Evolutionary conservation across 495 filamentous ascomycete genomes (phyloP), one percentile per base, ranked within the genome.

Genomic region (Xylaria bambusicola): DNA sequence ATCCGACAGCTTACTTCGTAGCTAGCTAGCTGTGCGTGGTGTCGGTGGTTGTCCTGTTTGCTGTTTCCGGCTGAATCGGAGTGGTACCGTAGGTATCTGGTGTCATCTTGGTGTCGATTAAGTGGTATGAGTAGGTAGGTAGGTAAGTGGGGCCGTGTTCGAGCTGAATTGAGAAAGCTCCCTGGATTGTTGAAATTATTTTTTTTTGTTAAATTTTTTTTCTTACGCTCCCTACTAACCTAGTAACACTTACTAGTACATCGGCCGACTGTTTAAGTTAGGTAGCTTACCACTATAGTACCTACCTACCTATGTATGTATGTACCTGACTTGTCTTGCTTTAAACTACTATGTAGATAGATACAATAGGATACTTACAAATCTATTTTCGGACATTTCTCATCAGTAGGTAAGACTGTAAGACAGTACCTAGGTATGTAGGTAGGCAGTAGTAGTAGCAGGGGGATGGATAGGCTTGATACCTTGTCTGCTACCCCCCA

Each of bases 181-280:
- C 44, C n/a, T n/a, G n/a, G n/a, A n/a, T n/a, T n/a, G 21, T 20
- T 49, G 6, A 29, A 56, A 58, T 41, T 35, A 33, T 58, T 58
- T 57, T 58, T 58, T 38, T 38, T 15, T 38, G 31, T n/a, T n/a
- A n/a, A n/a, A 33, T 10, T 38, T 58, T 58, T 57, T 58, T 58
- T 49, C 45, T 44, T 40, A 40, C 29, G 29, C 29, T 33, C 5
- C 29, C 29, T 33, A 33, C 29, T 10, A 33, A 10, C n/a, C n/a
- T n/a, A n/a, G n/a, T n/a, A n/a, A n/a, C n/a, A n/a, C n/a, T n/a
- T n/a, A n/a, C n/a, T n/a, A n/a, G n/a, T n/a, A n/a, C n/a, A n/a
- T n/a, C n/a, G n/a, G n/a, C n/a, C n/a, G n/a, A n/a, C n/a, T n/a
- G n/a, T n/a, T n/a, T n/a, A n/a, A n/a, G n/a, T n/a, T n/a, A n/a